These are phyloP conservation scores for Beta lomatogona DNA, from an alignment of 179 eudicot genomes.

Conservation along the genomic window DNA sequence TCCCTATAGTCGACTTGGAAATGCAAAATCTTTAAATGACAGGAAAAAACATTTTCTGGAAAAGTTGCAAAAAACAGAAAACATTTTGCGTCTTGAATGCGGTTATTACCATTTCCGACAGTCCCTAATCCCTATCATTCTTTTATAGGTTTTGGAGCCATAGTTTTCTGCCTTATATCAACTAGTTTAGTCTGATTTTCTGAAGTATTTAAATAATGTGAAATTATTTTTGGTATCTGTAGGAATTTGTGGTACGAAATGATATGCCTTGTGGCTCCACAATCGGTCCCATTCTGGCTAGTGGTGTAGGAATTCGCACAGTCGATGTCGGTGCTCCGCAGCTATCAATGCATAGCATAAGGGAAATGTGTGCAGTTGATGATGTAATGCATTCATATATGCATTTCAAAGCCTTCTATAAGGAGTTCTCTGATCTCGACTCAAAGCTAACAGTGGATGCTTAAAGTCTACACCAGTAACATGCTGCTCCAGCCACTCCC, in stretches of 20 bases:
- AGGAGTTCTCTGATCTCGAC: conserved; percentile 69
- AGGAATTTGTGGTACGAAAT: conserved; percentile 96
- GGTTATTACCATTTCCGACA: background rate
- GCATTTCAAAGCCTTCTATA: conserved; percentile 83
- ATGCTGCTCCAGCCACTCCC: background rate
- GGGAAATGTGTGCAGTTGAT: conserved; percentile 98
- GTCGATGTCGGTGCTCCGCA: conserved; percentile 97
- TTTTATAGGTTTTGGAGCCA: background rate
- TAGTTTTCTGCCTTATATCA: background rate
- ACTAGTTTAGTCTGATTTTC: background rate
- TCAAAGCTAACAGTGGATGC: conserved; percentile 63
- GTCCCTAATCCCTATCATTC: background rate
- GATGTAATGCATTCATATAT: conserved; percentile 78
- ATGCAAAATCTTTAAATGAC: too few relatives aligned
- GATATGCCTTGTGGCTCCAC: conserved; percentile 98
- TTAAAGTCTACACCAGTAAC: conserved; percentile 5
- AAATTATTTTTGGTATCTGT: conserved; percentile 10
- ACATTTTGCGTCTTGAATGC: background rate
- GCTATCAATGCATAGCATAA: conserved; percentile 94
- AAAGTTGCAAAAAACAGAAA: too few relatives aligned
- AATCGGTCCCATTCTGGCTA: conserved; percentile 95
- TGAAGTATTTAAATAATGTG: background rate
- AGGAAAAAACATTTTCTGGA: too few relatives aligned
- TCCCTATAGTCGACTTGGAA: too few relatives aligned
- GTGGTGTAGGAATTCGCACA: conserved; percentile 92